Conservation (phyloP, 2,329 filamentous ascomycete species). For the Cytospora mali region DNA sequence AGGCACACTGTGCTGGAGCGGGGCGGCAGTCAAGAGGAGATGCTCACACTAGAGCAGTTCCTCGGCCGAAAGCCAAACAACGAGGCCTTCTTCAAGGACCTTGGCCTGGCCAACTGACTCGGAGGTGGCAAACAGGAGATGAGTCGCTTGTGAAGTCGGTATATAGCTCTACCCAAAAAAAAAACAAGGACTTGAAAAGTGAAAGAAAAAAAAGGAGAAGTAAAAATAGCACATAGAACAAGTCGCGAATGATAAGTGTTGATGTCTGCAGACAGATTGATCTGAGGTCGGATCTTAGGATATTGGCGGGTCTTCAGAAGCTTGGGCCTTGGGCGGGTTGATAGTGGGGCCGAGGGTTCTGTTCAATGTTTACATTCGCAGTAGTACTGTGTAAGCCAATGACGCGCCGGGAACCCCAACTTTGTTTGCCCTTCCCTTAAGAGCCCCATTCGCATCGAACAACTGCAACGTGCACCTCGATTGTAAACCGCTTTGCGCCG, state of each 20-base stretch:
- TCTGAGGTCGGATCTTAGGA: background rate
- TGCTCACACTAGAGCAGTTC: conserved; percentile 78
- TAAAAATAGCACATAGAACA: too few species aligned
- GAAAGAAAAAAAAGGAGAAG: background rate
- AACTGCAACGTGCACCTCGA: conserved; percentile 1
- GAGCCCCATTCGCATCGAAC: background rate
- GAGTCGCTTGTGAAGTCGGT: conserved; percentile 16
- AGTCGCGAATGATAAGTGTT: too few species aligned
- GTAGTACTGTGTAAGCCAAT: conserved; percentile 15
- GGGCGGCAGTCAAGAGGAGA: conserved; percentile 79
- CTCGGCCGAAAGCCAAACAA: conserved; percentile 74
- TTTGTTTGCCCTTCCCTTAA: conserved; percentile 6
- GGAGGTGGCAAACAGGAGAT: background rate
- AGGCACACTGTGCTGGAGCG: conserved; percentile 77
- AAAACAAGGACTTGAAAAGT: background rate
- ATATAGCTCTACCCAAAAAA: too few species aligned
- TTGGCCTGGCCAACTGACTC: conserved; percentile 53
- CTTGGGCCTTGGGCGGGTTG: background rate
- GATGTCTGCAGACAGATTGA: too few species aligned
- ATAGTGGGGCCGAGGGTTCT: conserved; percentile 9
- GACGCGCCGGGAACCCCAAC: conserved; percentile 7
- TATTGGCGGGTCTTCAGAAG: background rate
- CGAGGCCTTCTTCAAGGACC: conserved; percentile 78
- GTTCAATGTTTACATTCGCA: conserved; percentile 19
- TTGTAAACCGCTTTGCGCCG: background rate